Evolutionary conservation across 1,284 basidiomycete species (phyloP), one percentile per base, ranked within the genome.

Genomic region (Malassezia globosa): DNA sequence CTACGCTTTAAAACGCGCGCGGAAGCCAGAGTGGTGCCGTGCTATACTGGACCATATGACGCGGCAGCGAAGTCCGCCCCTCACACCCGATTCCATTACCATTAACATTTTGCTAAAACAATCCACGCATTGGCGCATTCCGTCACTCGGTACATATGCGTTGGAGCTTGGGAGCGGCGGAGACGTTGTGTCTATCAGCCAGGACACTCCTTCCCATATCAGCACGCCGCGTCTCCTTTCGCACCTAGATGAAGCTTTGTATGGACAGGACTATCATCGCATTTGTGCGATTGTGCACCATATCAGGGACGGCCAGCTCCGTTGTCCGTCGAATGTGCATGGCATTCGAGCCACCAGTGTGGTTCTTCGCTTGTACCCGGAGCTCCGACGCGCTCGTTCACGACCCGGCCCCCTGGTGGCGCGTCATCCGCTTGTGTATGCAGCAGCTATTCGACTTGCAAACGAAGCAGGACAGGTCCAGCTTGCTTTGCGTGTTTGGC

Each of bases 401-500:
- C 16, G 26, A n/a, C 19, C 8, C 8, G 29, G 25, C 16, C n/a
- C 36, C 10, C 44, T 16, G 24, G 7, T 46, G 11, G 36, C 36
- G 18, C 33, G 18, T 14, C 36, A 60, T 18, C 58, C 60, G 16
- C 56, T 56, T 16, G 54, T 65, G 10, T 27, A 59, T 40, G 57
- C 55, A 1, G 58, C 61, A 2, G 42, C 49, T 22, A 54, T 63
- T 40, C 53, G 59, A 19, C 49, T 65, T 2, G 61, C 58, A 1
- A 58, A 48, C 21, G 52, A 50, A 19, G 57, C 56, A 18, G 60
- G 60, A 21, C 55, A 56, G 36, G 51, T 54, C 1, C 51, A 50
- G 16, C 43, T 64, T 8, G 54, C 53, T 10, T 24, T 64, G 37
- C 56, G 57, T 16, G 31, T 64, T n/a, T 65, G 61, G 61, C 55